Evolutionary conservation across 208 protist species (phyloP).

Genomic region (Wallacemonas collosoma): DNA sequence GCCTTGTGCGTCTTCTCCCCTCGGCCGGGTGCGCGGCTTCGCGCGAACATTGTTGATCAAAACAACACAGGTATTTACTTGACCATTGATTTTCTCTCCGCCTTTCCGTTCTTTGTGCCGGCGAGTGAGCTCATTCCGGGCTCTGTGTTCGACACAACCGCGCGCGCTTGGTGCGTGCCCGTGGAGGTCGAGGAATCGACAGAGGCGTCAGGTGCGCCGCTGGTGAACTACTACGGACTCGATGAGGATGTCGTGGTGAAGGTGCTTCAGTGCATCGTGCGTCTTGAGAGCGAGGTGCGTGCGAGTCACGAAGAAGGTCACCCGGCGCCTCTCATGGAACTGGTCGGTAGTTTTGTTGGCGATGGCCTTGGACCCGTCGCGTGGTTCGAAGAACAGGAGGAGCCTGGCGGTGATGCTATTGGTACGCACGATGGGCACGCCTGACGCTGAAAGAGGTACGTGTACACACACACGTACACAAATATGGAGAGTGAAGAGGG

Average conservation of each 20-base stretch:
- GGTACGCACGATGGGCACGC: too few relatives aligned
- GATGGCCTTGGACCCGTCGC: conserved; percentile 69
- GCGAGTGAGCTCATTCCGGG: conserved; percentile 52
- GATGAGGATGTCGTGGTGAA: conserved; percentile 74
- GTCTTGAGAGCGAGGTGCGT: conserved; percentile 17
- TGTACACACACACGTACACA: background rate
- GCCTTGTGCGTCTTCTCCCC: conserved; percentile 72
- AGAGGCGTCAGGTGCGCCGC: conserved; percentile 1
- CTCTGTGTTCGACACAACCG: conserved; percentile 45
- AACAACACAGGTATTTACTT: conserved; percentile 45
- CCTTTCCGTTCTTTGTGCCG: conserved; percentile 64
- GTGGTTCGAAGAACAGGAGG: conserved; percentile 55
- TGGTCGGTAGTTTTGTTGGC: conserved; percentile 68
- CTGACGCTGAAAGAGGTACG: background rate
- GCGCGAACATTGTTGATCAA: conserved; percentile 60
- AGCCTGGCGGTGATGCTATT: background rate
- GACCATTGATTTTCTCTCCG: conserved; percentile 60
- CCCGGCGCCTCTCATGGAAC: conserved; percentile 52
- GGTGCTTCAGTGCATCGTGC: conserved; percentile 54
- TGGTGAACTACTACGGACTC: conserved; percentile 59
- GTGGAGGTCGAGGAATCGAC: conserved; percentile 62
- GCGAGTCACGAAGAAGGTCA: background rate
- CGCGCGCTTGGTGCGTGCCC: conserved; percentile 56
- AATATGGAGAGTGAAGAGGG: too few relatives aligned
- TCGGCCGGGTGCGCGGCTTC: conserved; percentile 44